Base-by-base conservation (phyloP, 1,139 yeast genomes). In the Blastobotrys niveus region DNA sequence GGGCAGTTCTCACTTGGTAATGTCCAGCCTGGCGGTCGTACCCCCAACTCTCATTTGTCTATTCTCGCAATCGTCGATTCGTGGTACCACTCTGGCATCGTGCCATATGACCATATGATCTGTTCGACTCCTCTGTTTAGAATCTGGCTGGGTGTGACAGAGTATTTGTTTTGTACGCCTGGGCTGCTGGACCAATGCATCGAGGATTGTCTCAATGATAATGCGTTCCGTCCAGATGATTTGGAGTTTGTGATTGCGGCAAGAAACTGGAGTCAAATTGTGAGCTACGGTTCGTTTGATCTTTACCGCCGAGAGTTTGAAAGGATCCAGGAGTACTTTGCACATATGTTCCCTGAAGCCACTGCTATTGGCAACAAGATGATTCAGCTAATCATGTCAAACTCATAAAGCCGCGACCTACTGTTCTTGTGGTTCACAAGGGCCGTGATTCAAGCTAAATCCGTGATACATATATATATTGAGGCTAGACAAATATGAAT, bases 31-130 rank as follows among this genome's bases (percentile, higher is more conserved):
- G 82, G 77, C 12, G 81, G 79, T 3, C 67, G 70, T 45, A 80
- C 79, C 42, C 94, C 94, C 39, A 91, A 91, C 63, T 86, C 96
- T 2, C 98, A 91, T 63, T 67, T 91, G 45, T 83, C 96, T 2
- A 66, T 91, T 37, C 68, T 91, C 46, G 94, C 94, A 1, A 88
- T 91, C 42, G 97, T 87, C 1, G 98, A 91, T 64, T 82, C 94
- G 59, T 91, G 98, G 98, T 76, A 74, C 57, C 80, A 81, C 52
- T 67, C 87, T 40, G 84, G 83, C 1, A 87, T 91, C 36, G 80
- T 84, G 18, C 98, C 98, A 1, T 89, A 91, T 59, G 96, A 89
- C 61, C 98, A 91, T 63, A 89, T 89, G 67, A 89, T 91, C 52
- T 91, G 98, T 61, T 87, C 96, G 1, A 91, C 98, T 0, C 98